Evolutionary conservation across 2,329 filamentous ascomycete genomes (phyloP), one percentile per base, ranked within the genome.

Genomic region (Metarhizium album): DNA sequence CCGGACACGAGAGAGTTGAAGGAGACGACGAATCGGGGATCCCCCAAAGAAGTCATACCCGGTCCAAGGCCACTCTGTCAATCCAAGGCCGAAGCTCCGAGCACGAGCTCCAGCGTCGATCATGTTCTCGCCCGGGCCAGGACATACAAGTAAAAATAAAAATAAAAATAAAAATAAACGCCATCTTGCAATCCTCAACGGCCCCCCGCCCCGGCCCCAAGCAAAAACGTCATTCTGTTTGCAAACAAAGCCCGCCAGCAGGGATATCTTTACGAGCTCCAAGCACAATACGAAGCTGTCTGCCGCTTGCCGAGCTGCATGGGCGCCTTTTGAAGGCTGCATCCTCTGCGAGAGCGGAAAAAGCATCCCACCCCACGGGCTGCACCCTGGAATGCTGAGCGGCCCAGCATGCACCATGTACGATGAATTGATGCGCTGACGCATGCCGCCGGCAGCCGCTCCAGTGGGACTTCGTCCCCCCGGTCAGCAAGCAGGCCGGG

Each of bases 41-140:
- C 4, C 33, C 5, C 11, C 11, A 35, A 35, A 35, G 11, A 35
- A 35, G 33, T 2, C 33, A 35, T 35, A 5, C 33, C 33, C 33
- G 33, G 33, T 16, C 16, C 33, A 8, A 35, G 16, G n/a, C 16
- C 11, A 35, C 4, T 35, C 33, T 35, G 33, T 14, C 14, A 16
- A 14, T 8, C 11, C 33, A 14, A 14, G 7, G 16, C 33, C 14
- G 16, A 4, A 16, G 33, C 33, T 13, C 14, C 16, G 33, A 14
- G 42, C 46, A 48, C 46, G 46, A 48, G 35, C 46, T 40, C 22
- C 31, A 18, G 14, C 23, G 46, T 42, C 46, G 46, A 48, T 48
- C 46, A 27, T 24, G 42, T 22, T 29, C 31, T 38, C 35, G n/a
- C n/a, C n/a, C n/a, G n/a, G n/a, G n/a, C n/a, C n/a, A n/a, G n/a